Evolutionary conservation across 805 yeast species (phyloP), one percentile per base, ranked within the genome.

Genomic region (Alloascoidea hylecoeti): DNA sequence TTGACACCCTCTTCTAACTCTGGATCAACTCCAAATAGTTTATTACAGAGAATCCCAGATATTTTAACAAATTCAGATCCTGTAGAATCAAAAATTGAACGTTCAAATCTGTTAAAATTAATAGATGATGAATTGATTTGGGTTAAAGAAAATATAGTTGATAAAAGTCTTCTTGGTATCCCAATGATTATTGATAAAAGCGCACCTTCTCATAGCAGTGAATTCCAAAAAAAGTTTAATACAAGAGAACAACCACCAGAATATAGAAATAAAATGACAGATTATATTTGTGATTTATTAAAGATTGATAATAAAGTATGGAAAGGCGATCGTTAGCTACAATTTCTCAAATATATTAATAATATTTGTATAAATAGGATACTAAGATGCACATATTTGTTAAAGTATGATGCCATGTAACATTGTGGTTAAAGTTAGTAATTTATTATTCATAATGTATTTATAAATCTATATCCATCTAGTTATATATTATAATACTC

Each of bases 91-190:
- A 38, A 37, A 13, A 12, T 35, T 17, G 39, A 38, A n/a, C 18
- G 32, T 9, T 42, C 5, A 34, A 6, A 33, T 2, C 34, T 49
- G 9, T 13, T 30, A 18, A 18, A 23, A 14, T 15, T 33, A n/a
- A 41, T 56, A 5, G 35, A 37, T 15, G 38, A 38, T 15, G 51
- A 53, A 32, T 39, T 38, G 15, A 34, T 36, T 5, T 57, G 62
- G 62, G 52, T 57, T 3, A 37, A 48, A 13, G 44, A 44, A 17
- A 49, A 58, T 34, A 40, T 56, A 9, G 49, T 45, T 13, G 36
- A 39, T 6, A 36, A 38, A 13, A 44, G 45, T 9, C 41, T 38
- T 23, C 46, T 58, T 6, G 38, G 36, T 2, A 42, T 57, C 9
- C 62, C 61, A 4, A 6, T 33, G 4, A 53, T 54, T 39, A 55